These are phyloP conservation scores for Theobroma grandiflorum DNA, from an alignment of 441 rosid genomes.

Conservation along the genomic window DNA sequence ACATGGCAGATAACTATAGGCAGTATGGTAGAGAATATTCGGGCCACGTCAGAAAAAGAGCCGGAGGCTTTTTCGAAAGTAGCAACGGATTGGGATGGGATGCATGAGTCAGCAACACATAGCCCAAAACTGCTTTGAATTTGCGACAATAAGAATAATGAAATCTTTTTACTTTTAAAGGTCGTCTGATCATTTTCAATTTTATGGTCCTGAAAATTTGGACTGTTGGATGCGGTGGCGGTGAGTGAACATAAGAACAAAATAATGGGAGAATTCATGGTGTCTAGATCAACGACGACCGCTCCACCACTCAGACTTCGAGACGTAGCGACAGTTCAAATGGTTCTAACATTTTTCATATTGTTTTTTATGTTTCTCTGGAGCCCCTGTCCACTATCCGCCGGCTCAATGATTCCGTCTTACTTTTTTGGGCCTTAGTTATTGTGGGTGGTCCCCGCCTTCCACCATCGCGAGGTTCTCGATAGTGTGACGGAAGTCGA, in stretches of 20 bases:
- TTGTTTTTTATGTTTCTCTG: background rate
- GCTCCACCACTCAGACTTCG: background rate
- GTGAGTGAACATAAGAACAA: background rate
- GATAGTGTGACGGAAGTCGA: background rate
- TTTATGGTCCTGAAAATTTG: background rate
- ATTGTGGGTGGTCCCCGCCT: background rate
- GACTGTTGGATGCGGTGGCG: background rate
- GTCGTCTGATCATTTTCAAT: background rate
- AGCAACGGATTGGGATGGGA: background rate
- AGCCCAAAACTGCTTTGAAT: background rate
- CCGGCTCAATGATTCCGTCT: background rate
- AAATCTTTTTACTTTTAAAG: too few species aligned
- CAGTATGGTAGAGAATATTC: background rate
- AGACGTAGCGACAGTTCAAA: background rate
- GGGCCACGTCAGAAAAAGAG: slow-evolving; percentile 42
- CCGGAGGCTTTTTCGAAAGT: background rate
- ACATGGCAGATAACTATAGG: slow-evolving; percentile 50
- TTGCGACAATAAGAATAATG: background rate
- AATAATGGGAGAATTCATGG: background rate
- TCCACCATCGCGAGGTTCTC: background rate
- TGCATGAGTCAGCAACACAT: slow-evolving; percentile 13
- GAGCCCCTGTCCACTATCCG: too few species aligned
- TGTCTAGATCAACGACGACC: background rate
- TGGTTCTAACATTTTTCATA: background rate
- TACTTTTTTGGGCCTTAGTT: background rate